Evolutionary conservation across 805 yeast species (phyloP), one percentile per base, ranked within the genome.

Genomic region (Jamesozyma gamospora): DNA sequence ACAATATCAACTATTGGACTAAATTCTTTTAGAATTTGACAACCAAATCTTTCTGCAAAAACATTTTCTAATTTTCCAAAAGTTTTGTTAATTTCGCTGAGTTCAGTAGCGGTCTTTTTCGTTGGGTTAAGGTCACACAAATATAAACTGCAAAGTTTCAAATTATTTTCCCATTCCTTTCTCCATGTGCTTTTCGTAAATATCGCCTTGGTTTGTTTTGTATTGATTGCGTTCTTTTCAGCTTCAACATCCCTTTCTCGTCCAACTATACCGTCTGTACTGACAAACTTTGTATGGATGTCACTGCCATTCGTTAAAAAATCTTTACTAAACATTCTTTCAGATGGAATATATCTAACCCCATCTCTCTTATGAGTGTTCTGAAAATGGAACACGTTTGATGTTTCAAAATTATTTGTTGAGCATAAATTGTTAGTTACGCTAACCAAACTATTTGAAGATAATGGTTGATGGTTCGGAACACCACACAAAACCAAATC

Each of bases 341-440:
- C 45, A 2, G 44, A 27, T 5, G 53, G 45, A 3, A 41, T 11
- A 27, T 42, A 46, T 26, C 34, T 40, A 4, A 55, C 31, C 3
- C 52, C 41, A 13, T 51, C 52, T n/a, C 44, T 44, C 29, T 47
- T 54, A 25, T 50, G 51, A 17, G 48, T 18, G 24, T 51, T 55
- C 36, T 53, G 61, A 34, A 51, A 49, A 33, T 42, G 50, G 17
- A 43, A 43, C 1, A 47, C 53, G 26, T 49, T 51, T 2, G 51
- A 45, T n/a, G 40, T 34, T 32, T 55, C 58, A 42, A 50, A 58
- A 35, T 57, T 57, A 11, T 42, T 32, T 3, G 39, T 37, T 7
- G 56, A 51, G 36, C 60, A 57, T 9, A 58, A 50, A 39, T 57
- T 39, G 37, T 57, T 58, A n/a, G 62, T 53, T 12, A 45, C 49